Base-by-base conservation (phyloP, 2,329 filamentous ascomycete species). In the Gyromitra esculenta region DNA sequence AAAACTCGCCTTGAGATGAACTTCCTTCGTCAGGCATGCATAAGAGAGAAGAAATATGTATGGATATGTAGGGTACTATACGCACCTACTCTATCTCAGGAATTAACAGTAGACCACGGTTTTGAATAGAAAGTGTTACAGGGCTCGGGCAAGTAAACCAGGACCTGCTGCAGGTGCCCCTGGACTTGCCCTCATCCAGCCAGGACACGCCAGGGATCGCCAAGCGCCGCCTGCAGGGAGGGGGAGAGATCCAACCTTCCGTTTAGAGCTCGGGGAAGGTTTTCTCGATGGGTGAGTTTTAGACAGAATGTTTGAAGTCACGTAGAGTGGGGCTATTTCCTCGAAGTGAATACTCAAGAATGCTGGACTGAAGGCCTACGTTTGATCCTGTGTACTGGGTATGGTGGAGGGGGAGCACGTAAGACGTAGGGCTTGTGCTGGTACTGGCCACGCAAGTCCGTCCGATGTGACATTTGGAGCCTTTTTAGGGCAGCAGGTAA, bases 171-270 rank as follows among this genome's bases (percentile, higher is more conserved):
- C 72, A 75, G 59, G 66, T 75, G 72, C 72, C 72, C 72, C 72
- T 75, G 72, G 72, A 75, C 72, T 75, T 75, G 52, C 57, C 72
- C 72, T 75, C 65, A 75, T 75, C 52, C 50, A 64, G 72, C 57
- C 66, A 69, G 63, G 54, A 52, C 65, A 68, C 65, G 52, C 54
- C 54, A 57, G 45, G 62, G 68, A 64, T 64, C 57, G 68, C 65
- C 72, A 75, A 75, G 72, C 66, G 72, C 72, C 50, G 56, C 64
- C 72, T 62, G 64, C 71, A 74, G 71, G 66, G 41, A 50, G 18
- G 45, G 43, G 52, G 48, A 67, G 21, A 54, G 57, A 56, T 63
- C 63, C n/a, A 43, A 75, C 66, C 72, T 64, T 70, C 59, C 54
- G 31, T 11, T 21, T 62, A 37, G 63, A 59, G 59, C 43, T 63